Evolutionary conservation across 2,329 filamentous ascomycete species (phyloP).

Genomic region (Phialocephala subalpina): DNA sequence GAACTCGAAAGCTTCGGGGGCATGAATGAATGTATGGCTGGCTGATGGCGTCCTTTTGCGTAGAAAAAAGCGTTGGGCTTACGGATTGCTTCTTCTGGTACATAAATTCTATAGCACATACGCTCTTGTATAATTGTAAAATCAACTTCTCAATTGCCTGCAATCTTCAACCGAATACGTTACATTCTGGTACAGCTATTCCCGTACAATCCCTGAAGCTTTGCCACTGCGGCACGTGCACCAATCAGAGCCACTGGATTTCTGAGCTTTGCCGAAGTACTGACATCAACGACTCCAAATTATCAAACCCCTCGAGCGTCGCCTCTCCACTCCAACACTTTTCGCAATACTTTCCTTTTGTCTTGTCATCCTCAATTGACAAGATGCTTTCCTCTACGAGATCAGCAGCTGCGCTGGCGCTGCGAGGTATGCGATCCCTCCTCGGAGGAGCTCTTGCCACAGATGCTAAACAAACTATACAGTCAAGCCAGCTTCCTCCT

Average conservation of each 20-base stretch:
- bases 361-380: slow-evolving; percentile 34
- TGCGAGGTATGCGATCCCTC: slow-evolving; percentile 48
- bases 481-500: slow-evolving; percentile 72
- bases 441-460: slow-evolving; percentile 18
- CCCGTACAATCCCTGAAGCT: background rate
- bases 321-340: slow-evolving; percentile 29
- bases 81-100: background rate
- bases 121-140: slow-evolving; percentile 10
- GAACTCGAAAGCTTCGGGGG: slow-evolving; percentile 42
- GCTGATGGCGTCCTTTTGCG: background rate
- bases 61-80: slow-evolving; percentile 8
- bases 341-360: slow-evolving; percentile 32
- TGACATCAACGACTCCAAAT: slow-evolving; percentile 24
- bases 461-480: slow-evolving; percentile 40
- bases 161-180: background rate
- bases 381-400: slow-evolving; percentile 52
- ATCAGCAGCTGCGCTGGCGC: slow-evolving; percentile 51
- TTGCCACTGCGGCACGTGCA: slow-evolving; percentile 11
- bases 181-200: background rate
- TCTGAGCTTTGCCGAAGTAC: slow-evolving; percentile 14
- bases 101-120: slow-evolving; percentile 13
- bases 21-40: slow-evolving; percentile 24
- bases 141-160: slow-evolving; percentile 6
- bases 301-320: slow-evolving; percentile 22
- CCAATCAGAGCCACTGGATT: slow-evolving; percentile 24